phyloP scores from a whole-genome alignment of 495 filamentous ascomycete species.

The Oidiodendron maius region DNA sequence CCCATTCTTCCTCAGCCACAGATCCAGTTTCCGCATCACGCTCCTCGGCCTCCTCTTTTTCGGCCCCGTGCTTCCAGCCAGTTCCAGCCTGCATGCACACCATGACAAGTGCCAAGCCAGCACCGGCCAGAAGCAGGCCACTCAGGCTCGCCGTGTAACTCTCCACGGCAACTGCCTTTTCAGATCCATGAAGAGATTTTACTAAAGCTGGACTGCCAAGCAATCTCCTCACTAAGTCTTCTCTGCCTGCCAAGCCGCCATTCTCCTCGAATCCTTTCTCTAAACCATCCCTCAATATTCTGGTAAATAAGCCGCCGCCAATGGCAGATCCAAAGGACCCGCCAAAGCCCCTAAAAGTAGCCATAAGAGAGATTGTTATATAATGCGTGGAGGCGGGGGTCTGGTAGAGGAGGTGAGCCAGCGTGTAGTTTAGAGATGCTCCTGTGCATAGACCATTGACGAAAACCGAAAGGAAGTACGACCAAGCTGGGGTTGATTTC shows the following conservation, averaged over 20 bases:
- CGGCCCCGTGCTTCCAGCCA: conserved; percentile 48
- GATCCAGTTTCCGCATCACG: not conserved
- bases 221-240: conserved; percentile 54
- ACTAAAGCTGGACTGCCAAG: conserved; percentile 66
- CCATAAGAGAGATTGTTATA: conserved; percentile 61
- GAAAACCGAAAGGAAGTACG: conserved; percentile 53
- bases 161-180: conserved; percentile 53
- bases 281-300: conserved; percentile 50
- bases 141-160: conserved; percentile 57
- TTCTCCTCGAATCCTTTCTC: conserved; percentile 48
- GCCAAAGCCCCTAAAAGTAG: conserved; percentile 70
- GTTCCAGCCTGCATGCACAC: conserved; percentile 59
- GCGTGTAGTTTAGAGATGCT: conserved; percentile 66
- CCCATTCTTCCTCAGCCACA: conserved; percentile 14
- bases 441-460: conserved; percentile 64
- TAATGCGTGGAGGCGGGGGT: conserved; percentile 56
- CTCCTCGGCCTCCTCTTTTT: conserved; percentile 1
- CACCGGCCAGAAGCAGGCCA: conserved; percentile 51
- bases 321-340: conserved; percentile 71
- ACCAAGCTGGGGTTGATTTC: conserved; percentile 6
- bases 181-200: conserved; percentile 38
- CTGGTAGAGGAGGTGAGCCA: conserved; percentile 71
- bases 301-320: conserved; percentile 67
- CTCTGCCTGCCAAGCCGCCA: conserved; percentile 36
- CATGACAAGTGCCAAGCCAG: conserved; percentile 47